These are phyloP conservation scores for Pseudogymnoascus sp. DNA, from an alignment of 2,329 filamentous ascomycete species.

Conservation along the genomic window DNA sequence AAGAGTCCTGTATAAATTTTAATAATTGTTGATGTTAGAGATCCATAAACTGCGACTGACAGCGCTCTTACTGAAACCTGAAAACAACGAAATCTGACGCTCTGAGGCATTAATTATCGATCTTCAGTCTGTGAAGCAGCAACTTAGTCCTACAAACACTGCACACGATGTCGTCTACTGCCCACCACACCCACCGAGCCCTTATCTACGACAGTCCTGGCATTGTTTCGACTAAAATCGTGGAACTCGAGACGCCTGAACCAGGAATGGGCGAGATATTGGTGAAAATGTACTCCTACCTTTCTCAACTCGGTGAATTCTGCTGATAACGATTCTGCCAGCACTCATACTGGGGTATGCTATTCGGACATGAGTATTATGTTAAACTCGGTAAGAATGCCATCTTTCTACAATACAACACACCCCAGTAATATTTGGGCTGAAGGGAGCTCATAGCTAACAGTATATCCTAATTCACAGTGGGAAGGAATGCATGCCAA, in stretches of 20 bases:
- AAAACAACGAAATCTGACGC: neutral
- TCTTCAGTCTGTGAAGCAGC: neutral
- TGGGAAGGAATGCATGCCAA: slow-evolving; percentile 18
- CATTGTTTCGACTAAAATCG: slow-evolving; percentile 53
- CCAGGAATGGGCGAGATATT: slow-evolving; percentile 54
- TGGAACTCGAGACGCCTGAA: slow-evolving; percentile 55
- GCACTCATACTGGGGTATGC: slow-evolving; percentile 56
- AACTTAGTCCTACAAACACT: neutral
- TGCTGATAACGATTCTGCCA: slow-evolving; percentile 18
- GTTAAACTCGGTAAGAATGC: slow-evolving; percentile 32
- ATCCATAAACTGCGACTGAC: neutral
- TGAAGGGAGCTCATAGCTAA: slow-evolving; percentile 37
- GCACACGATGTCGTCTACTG: neutral
- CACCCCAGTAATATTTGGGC: neutral
- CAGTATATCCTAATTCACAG: slow-evolving; percentile 49
- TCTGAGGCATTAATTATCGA: neutral
- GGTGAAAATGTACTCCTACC: slow-evolving; percentile 43
- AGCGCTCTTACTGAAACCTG: neutral
- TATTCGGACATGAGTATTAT: slow-evolving; percentile 53
- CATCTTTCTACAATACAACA: slow-evolving; percentile 5
- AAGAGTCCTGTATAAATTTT: neutral
- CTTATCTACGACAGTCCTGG: slow-evolving; percentile 55
- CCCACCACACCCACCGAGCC: neutral
- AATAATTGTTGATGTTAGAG: neutral
- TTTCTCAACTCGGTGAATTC: neutral